Base-by-base conservation (phyloP, 2,329 filamentous ascomycete genomes). In the Penicillium rolfsii region DNA sequence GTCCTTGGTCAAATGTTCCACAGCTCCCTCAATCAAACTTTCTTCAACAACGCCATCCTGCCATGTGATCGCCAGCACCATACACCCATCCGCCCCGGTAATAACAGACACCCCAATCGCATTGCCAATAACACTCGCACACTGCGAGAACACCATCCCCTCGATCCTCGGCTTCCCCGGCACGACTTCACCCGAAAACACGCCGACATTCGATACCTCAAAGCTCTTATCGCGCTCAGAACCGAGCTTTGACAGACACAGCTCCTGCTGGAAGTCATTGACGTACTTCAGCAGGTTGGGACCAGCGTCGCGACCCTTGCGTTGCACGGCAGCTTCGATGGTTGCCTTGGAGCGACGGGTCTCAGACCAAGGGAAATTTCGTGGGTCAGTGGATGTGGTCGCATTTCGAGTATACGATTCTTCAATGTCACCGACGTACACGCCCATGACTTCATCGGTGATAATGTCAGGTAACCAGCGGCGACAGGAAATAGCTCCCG, bases 121-220 rank as follows among this genome's bases (percentile, higher is more conserved):
- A 30, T 70, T 67, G 0, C 78, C 76, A 2, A 74, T 70, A 1
- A 77, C 74, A 64, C 72, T 76, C 2, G 74, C 71, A 63, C 76
- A 77, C 63, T 83, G 80, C 26, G 79, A 80, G 57, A 83, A 82
- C 4, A 79, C 61, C 66, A 81, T 74, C 3, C 77, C 73, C 1
- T 75, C 75, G 30, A 82, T 72, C 19, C 60, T 65, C 65, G 73
- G 67, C 7, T 60, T 57, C 35, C 62, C 58, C 4, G 64, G 12
- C 14, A 61, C 61, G 22, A 52, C 43, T 16, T 59, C 58, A 2
- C 53, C 43, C 14, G 65, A 65, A 49, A 79, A 71, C 2, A 76
- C 67, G 0, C 81, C 82, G 4, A 83, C 56, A 65, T 82, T 83
- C 0, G 81, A 82, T 7, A 83, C 58, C 62, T 83, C 81, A 24